A percentile compares a stretch with the other conserved stretches of the same genome.
These are phyloP conservation scores for Sergeia podlipaevii DNA, from an alignment of 208 protist species.

Conservation along the genomic window DNA sequence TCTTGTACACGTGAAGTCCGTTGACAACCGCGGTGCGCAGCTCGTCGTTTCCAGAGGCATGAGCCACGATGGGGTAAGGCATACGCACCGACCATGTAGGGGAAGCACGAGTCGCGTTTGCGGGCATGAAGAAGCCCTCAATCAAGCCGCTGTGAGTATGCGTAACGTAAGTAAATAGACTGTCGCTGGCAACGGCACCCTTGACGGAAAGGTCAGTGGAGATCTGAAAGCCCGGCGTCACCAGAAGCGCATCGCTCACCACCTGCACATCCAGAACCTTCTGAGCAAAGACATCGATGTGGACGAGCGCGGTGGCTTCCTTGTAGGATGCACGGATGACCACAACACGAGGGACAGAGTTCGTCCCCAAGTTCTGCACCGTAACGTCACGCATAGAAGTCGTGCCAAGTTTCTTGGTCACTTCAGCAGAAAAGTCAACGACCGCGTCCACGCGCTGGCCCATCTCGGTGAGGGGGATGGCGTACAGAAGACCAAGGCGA, in stretches of 20 bases:
- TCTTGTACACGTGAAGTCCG: conserved; percentile 74
- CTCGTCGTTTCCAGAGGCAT: conserved; percentile 55
- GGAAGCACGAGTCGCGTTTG: conserved; percentile 15
- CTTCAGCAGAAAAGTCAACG: conserved; percentile 40
- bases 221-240: conserved; percentile 31
- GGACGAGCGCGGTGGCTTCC: conserved; percentile 11
- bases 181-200: conserved; percentile 14
- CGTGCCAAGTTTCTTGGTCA: conserved; percentile 30
- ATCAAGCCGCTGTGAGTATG: conserved; percentile 31
- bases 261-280: conserved; percentile 11
- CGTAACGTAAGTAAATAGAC: conserved; percentile 39
- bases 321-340: conserved; percentile 12
- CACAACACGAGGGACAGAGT: not conserved
- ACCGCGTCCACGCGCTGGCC: conserved; percentile 43
- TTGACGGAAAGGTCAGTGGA: conserved; percentile 29
- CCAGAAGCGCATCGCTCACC: conserved; percentile 21
- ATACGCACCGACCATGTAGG: conserved; percentile 59
- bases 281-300: conserved; percentile 14
- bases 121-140: conserved; percentile 46
- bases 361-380: conserved; percentile 18
- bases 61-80: conserved; percentile 59
- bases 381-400: conserved; percentile 39
- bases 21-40: conserved; percentile 58
- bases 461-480: conserved; percentile 49
- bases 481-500: conserved; percentile 57